Evolutionary conservation across 2,329 filamentous ascomycete genomes (phyloP).

Genomic region (Podosphaera aphanis): DNA sequence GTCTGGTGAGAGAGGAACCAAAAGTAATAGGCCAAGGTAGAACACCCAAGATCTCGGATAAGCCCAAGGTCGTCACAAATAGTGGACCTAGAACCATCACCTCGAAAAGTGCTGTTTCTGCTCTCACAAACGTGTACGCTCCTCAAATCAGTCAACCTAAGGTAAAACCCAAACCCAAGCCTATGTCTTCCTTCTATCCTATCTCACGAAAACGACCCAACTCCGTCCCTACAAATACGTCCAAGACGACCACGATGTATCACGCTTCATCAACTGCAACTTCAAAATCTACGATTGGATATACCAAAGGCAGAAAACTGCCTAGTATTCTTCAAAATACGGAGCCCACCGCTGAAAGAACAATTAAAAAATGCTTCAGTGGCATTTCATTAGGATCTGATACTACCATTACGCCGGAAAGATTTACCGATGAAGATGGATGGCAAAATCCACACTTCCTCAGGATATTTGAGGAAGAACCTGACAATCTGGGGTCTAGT

Average conservation of each 20-base stretch:
- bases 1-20: slow-evolving; percentile 3
- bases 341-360: slow-evolving; percentile 5
- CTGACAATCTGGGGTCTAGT: slow-evolving; percentile 19
- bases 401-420: slow-evolving; percentile 26
- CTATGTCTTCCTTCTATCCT: slow-evolving; percentile 6
- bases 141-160: slow-evolving; percentile 12
- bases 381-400: slow-evolving; percentile 19
- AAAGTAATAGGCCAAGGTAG: slow-evolving; percentile 10
- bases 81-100: slow-evolving; percentile 26
- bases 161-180: slow-evolving; percentile 15
- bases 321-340: slow-evolving; percentile 17
- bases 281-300: slow-evolving; percentile 66
- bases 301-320: slow-evolving; percentile 47
- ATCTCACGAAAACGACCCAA: slow-evolving; percentile 20
- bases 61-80: slow-evolving; percentile 7
- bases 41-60: slow-evolving; percentile 2
- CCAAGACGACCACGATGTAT: slow-evolving; percentile 27
- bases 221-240: slow-evolving; percentile 19
- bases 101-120: slow-evolving; percentile 30
- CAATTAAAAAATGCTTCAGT: slow-evolving; percentile 11
- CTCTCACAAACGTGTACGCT: slow-evolving; percentile 22
- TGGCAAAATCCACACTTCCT: slow-evolving; percentile 27
- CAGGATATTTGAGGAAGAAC: slow-evolving; percentile 30
- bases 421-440: slow-evolving; percentile 17
- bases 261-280: slow-evolving; percentile 38